Evolutionary conservation across 108 stramenopile genomes (phyloP), one percentile per base, ranked within the genome.

Genomic region (Cylindrotheca closterium): DNA sequence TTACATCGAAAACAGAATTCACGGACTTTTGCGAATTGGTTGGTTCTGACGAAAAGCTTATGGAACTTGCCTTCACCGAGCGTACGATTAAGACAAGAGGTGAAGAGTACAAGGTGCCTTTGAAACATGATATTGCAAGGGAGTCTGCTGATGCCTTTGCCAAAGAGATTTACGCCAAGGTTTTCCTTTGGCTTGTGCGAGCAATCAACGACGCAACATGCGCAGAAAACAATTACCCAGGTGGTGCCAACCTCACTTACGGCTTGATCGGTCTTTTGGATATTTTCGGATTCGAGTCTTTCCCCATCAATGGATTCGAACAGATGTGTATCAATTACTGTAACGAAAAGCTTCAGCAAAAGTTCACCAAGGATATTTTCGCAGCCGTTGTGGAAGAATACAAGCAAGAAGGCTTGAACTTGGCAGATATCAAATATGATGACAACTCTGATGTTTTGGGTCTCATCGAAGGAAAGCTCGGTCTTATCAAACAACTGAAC

Each of bases 251-350:
- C 22, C 29, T 57, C 37, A 73, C 81, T 23, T 82, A 72, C 58
- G 86, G 81, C 49, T 71, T 83, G 53, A 95, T 99, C 69, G 99
- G 97, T 67, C 74, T 99, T 12, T 79, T 99, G 30, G 99, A 99
- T 76, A 98, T 99, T 69, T 99, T 98, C 75, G 99, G 97, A n/a
- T 99, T 98, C 60, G 99, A 99, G 72, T 93, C 93, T 23, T 96
- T 97, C 67, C 71, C 84, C 58, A 65, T 87, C 34, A 97, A 97
- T 55, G 63, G 88, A 48, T 96, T 94, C 58, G 96, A 95, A 69
- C 94, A 95, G 63, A 79, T 96, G n/a, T 92, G 88, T 65, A 96
- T 96, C 77, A 96, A 96, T 74, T 96, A 94, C 73, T 85, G 88
- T 42, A 96, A 96, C 58, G 95, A 96, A 63, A 92, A 87, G 66